These are phyloP conservation scores for Metarhizium robertsii DNA, from an alignment of 2,329 filamentous ascomycete genomes.

Conservation along the genomic window DNA sequence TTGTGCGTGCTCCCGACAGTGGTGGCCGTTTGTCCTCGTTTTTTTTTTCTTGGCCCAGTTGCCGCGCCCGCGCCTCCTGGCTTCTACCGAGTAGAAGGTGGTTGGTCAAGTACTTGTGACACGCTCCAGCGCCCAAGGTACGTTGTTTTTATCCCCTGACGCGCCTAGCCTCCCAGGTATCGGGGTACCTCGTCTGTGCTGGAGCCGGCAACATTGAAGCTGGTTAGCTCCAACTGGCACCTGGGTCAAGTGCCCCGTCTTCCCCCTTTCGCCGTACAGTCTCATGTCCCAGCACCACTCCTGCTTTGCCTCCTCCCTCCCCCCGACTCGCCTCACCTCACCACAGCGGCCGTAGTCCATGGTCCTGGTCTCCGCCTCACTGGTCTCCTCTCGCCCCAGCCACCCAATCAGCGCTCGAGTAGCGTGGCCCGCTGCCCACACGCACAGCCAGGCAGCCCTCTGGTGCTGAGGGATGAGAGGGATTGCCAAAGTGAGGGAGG, in stretches of 20 bases:
- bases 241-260: too few species aligned
- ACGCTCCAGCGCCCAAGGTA: conserved; percentile 1
- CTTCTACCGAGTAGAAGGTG: not conserved
- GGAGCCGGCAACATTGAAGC: too few species aligned
- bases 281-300: not conserved
- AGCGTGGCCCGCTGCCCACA: not conserved
- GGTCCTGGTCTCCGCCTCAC: conserved; percentile 1
- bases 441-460: not conserved
- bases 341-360: not conserved
- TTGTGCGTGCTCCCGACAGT: not conserved
- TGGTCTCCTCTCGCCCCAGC: not conserved
- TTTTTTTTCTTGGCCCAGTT: not conserved
- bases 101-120: not conserved
- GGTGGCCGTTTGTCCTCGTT: not conserved
- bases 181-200: not conserved
- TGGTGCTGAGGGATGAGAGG: too few species aligned
- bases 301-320: not conserved
- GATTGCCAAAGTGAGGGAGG: too few species aligned
- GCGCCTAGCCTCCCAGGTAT: not conserved
- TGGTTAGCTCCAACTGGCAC: too few species aligned
- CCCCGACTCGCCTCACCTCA: not conserved
- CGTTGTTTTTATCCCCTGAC: not conserved
- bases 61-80: not conserved
- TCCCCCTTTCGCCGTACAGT: not conserved
- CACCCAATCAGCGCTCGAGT: conserved; percentile 4